phyloP scores from a whole-genome alignment of 805 yeast species.

The Candida ponderosae region DNA sequence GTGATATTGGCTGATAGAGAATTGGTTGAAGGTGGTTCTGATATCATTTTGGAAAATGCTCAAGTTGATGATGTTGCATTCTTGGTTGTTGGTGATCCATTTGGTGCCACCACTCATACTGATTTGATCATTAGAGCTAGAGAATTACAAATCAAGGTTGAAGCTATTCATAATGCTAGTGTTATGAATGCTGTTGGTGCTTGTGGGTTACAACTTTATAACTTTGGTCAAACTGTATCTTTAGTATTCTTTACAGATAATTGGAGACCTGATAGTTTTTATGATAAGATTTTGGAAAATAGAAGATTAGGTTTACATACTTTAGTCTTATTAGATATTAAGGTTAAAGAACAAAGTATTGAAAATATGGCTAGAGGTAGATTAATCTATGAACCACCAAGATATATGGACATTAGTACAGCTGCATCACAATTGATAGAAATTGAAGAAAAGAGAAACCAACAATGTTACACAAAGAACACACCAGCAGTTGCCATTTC shows the following conservation, averaged over 20 bases:
- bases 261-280: slow-evolving; percentile 97
- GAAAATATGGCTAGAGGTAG: slow-evolving; percentile 93
- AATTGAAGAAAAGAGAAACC: slow-evolving; percentile 70
- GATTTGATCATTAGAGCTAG: slow-evolving; percentile 90
- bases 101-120: slow-evolving; percentile 97
- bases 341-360: slow-evolving; percentile 93
- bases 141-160: slow-evolving; percentile 70
- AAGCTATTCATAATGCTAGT: slow-evolving; percentile 88
- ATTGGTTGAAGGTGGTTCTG: slow-evolving; percentile 85
- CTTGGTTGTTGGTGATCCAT: slow-evolving; percentile 94
- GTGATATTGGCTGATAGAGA: slow-evolving; percentile 91
- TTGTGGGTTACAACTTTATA: slow-evolving; percentile 90
- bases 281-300: slow-evolving; percentile 82
- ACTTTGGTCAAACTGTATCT: slow-evolving; percentile 96
- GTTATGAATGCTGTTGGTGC: slow-evolving; percentile 99
- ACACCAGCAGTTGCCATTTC: slow-evolving; percentile 95
- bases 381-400: slow-evolving; percentile 89
- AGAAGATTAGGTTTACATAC: slow-evolving; percentile 90
- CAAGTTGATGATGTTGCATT: slow-evolving; percentile 82
- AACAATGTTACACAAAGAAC: slow-evolving; percentile 71
- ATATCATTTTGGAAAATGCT: slow-evolving; percentile 70
- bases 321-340: slow-evolving; percentile 78
- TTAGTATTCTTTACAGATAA: slow-evolving; percentile 89
- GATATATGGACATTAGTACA: slow-evolving; percentile 88
- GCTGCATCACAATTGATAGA: slow-evolving; percentile 87